These are phyloP conservation scores for Plasmodium inui DNA, from an alignment of 169 alveolate genomes.

Conservation along the genomic window DNA sequence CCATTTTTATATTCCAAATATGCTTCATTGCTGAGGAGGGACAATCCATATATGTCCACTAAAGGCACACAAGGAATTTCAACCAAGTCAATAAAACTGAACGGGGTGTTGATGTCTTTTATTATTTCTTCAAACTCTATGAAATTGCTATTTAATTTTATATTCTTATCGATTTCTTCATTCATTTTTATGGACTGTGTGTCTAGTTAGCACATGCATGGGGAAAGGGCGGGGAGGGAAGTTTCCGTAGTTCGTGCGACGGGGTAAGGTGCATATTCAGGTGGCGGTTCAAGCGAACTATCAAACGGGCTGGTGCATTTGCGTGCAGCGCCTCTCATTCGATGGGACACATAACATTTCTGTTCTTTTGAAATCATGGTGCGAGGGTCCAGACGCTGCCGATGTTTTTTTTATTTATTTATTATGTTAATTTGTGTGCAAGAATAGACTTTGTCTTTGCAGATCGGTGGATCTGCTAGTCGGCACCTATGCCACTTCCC, in stretches of 20 bases:
- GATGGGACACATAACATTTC: not conserved
- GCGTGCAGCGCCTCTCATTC: constrained; percentile 8
- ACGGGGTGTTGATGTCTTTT: constrained; percentile 69
- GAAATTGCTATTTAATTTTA: constrained; percentile 61
- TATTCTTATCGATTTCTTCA: constrained; percentile 37
- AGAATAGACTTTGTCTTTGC: not conserved
- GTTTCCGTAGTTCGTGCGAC: not conserved
- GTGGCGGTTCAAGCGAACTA: not conserved
- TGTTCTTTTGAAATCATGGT: not conserved
- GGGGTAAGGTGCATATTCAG: constrained; percentile 1
- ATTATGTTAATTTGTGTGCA: not conserved
- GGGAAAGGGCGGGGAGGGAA: not conserved
- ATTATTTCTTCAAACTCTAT: constrained; percentile 74
- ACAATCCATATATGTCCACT: constrained; percentile 67
- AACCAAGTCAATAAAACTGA: constrained; percentile 70
- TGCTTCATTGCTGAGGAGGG: constrained; percentile 70
- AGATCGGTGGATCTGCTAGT: not conserved
- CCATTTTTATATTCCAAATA: constrained; percentile 73
- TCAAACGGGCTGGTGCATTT: not conserved
- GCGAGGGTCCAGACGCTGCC: not conserved
- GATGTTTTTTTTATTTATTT: not conserved
- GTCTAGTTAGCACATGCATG: not conserved
- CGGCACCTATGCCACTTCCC: not conserved
- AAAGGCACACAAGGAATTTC: constrained; percentile 72
- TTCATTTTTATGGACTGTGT: constrained; percentile 44